A percentile compares a stretch with the other conserved stretches of the same genome.
phyloP scores from a whole-genome alignment of 768 basidiomycete genomes.

The Chalciporus sphaerocephalus region DNA sequence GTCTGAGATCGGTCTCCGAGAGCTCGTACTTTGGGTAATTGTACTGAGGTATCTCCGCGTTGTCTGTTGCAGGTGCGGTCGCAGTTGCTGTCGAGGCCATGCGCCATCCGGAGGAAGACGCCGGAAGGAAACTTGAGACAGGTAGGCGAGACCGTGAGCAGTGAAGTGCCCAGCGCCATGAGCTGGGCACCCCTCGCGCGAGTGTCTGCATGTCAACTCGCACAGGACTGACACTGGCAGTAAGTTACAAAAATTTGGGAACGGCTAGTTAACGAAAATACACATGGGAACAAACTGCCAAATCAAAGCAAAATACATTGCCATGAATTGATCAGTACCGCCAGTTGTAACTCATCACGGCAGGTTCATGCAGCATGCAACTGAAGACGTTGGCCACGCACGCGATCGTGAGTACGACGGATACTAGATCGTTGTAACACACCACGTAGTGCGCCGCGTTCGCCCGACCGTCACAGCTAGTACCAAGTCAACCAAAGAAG shows the following conservation, averaged over 20 bases:
- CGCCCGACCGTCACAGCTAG: too few species aligned
- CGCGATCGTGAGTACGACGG: too few species aligned
- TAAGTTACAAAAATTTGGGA: slow-evolving; percentile 6
- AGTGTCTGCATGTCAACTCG: slow-evolving; percentile 26
- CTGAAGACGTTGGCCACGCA: too few species aligned
- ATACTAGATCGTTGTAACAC: too few species aligned
- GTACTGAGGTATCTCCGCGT: slow-evolving; percentile 15
- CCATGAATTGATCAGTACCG: too few species aligned
- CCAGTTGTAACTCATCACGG: slow-evolving; percentile 25
- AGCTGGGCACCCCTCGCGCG: slow-evolving; percentile 21
- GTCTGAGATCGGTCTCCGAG: slow-evolving; percentile 58
- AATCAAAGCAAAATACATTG: too few species aligned
- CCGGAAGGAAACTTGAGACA: background rate
- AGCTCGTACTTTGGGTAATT: slow-evolving; percentile 42
- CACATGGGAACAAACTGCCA: slow-evolving; percentile 9
- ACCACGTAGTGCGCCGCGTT: too few species aligned
- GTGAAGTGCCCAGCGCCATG: slow-evolving; percentile 25
- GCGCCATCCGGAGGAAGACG: slow-evolving; percentile 24
- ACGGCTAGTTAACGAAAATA: background rate
- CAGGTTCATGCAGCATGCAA: too few species aligned
- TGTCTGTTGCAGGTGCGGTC: slow-evolving; percentile 18
- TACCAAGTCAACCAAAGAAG: too few species aligned
- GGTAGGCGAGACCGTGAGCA: slow-evolving; percentile 11
- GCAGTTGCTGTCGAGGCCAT: slow-evolving; percentile 45
- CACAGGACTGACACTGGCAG: too few species aligned